Evolutionary conservation across 176 grass and related monocot species (phyloP), one percentile per base, ranked within the genome.

Genomic region (Rhynchospora tenuis): DNA sequence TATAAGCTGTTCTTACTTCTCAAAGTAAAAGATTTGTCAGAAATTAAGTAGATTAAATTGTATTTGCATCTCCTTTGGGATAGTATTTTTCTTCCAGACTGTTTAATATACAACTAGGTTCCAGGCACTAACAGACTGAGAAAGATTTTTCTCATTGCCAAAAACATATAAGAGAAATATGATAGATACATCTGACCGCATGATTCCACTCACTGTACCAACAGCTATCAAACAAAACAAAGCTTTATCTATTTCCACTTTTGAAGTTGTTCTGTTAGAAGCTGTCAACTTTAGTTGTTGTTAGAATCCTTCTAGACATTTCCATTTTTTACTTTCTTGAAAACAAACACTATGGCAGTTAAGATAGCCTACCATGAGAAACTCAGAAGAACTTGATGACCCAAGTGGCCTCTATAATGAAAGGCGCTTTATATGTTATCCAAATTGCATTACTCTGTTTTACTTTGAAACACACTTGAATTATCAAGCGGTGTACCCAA

Each of bases 341-440:
- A 73, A 73, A 44, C 69, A 73, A 73, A 48, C 69, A 19, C 43
- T 23, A 47, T 73, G 69, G 47, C 69, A 73, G 69, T 73, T 73
- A 44, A 46, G 69, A 73, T 48, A 48, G 69, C 38, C 28, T 23
- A 71, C 67, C 31, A 17, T 22, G 67, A 71, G 2, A 22, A 73
- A 23, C 69, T 48, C 69, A 3, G 48, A 47, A 23, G 69, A 73
- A 11, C 19, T 3, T 47, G 43, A 47, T 47, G n/a, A 11, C 69
- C 47, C 17, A 73, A 47, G 69, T 72, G 46, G 68, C 13, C 69
- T 44, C 56, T 59, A 59, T 19, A 59, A 59, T 20, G n/a, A 58
- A 16, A 59, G 5, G n/a, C 19, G 55, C 56, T 59, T 59, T 1
- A 4, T 59, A 20, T 59, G n/a, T 59, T 59, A 19, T 59, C 56